Conservation (phyloP, 1,139 yeast genomes). For the Debaryomyces robertsiae region DNA sequence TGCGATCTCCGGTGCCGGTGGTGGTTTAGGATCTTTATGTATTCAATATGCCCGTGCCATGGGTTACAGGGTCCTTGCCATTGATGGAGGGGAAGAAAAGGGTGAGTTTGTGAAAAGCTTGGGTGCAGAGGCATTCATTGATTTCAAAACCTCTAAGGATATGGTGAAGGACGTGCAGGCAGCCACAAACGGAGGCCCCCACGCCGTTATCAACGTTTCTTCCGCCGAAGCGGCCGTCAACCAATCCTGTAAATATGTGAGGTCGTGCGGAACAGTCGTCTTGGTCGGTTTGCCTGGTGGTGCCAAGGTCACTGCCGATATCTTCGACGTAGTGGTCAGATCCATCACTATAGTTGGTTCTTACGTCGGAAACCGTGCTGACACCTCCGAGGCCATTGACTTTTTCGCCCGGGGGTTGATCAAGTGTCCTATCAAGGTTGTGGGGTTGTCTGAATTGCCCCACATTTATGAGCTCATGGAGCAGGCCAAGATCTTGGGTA, state of each 20-base stretch:
- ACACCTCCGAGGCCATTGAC: slow-evolving; percentile 74
- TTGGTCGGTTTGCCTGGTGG: slow-evolving; percentile 76
- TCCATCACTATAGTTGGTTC: slow-evolving; percentile 69
- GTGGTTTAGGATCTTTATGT: slow-evolving; percentile 78
- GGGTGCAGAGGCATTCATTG: slow-evolving; percentile 71
- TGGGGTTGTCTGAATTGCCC: slow-evolving; percentile 67
- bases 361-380: slow-evolving; percentile 81
- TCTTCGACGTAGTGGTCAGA: slow-evolving; percentile 66
- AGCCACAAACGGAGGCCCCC: slow-evolving; percentile 78
- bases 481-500: slow-evolving; percentile 69
- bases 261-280: slow-evolving; percentile 71
- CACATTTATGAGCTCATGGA: slow-evolving; percentile 68
- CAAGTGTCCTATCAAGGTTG: slow-evolving; percentile 69
- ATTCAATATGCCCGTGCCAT: slow-evolving; percentile 73
- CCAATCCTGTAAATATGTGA: slow-evolving; percentile 64
- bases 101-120: slow-evolving; percentile 54
- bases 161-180: slow-evolving; percentile 55
- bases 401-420: slow-evolving; percentile 72
- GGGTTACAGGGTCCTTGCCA: slow-evolving; percentile 75
- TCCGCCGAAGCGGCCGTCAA: slow-evolving; percentile 68
- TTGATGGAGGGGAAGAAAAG: slow-evolving; percentile 76
- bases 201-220: slow-evolving; percentile 73
- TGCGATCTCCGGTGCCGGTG: slow-evolving; percentile 77
- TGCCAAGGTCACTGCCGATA: slow-evolving; percentile 64
- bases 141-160: slow-evolving; percentile 61